Evolutionary conservation across 352 stramenopile species (phyloP).

Genomic region (Globisporangium paroecandrum): DNA sequence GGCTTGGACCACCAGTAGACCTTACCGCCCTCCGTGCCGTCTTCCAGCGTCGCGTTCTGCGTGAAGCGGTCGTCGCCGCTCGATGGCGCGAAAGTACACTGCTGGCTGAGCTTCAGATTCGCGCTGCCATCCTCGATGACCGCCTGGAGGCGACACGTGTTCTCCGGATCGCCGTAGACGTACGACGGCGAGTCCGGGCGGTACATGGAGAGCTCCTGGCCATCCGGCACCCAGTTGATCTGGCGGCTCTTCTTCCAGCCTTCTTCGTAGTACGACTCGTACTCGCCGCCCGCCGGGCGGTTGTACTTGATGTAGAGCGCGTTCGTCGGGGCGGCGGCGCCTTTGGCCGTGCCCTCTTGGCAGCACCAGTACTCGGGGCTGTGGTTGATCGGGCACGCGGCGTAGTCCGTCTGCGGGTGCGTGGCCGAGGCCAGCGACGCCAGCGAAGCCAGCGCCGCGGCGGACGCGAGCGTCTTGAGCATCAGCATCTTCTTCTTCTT

Average conservation of each 20-base stretch:
- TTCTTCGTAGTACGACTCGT: constrained; percentile 56
- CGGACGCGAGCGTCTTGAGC: constrained; percentile 16
- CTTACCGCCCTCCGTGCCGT: constrained; percentile 41
- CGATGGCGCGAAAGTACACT: constrained; percentile 40
- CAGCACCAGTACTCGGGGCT: constrained; percentile 57
- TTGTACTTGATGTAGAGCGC: constrained; percentile 63
- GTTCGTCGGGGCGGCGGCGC: constrained; percentile 26
- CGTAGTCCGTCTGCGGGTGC: constrained; percentile 49
- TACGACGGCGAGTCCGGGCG: constrained; percentile 50
- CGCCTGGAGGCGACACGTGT: constrained; percentile 46
- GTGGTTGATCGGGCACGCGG: constrained; percentile 61
- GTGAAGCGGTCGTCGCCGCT: constrained; percentile 36
- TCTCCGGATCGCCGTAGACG: constrained; percentile 43
- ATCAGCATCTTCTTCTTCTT: constrained; percentile 9
- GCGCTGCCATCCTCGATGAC: constrained; percentile 23
- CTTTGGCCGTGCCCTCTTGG: constrained; percentile 31
- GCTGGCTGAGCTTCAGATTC: constrained; percentile 33
- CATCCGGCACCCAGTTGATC: constrained; percentile 50
- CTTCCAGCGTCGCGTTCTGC: constrained; percentile 47
- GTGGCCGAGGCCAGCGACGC: constrained; percentile 34
- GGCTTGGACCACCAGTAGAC: constrained; percentile 53
- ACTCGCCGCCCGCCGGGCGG: constrained; percentile 40
- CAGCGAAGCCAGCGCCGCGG: constrained; percentile 15
- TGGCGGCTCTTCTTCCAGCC: constrained; percentile 61
- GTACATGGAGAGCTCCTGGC: constrained; percentile 55